These are phyloP conservation scores for Diaporthe aspalathi DNA, from an alignment of 2,329 filamentous ascomycete genomes.

Conservation along the genomic window DNA sequence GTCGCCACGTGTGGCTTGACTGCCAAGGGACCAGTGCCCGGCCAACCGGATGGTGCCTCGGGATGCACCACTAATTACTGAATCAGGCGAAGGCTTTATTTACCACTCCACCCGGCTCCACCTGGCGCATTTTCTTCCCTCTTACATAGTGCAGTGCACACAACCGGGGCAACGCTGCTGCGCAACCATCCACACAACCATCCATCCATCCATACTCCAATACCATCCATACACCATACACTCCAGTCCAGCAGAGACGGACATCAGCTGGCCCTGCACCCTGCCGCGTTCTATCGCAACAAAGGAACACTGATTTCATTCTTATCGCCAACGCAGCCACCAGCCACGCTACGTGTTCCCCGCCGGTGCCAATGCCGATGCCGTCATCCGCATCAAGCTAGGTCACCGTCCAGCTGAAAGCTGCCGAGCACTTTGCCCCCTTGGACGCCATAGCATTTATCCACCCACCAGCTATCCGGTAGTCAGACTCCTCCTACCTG, in stretches of 20 bases:
- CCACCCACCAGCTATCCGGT: not conserved
- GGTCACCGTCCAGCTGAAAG: conserved; percentile 17
- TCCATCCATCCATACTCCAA: not conserved
- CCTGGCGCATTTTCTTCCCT: conserved; percentile 16
- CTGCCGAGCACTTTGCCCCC: conserved; percentile 20
- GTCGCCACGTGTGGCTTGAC: conserved; percentile 17
- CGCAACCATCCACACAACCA: not conserved
- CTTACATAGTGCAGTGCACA: not conserved
- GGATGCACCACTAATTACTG: conserved; percentile 28
- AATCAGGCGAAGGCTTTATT: conserved; percentile 29
- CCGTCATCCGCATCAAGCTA: conserved; percentile 28
- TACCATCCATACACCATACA: not conserved
- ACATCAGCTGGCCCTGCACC: not conserved
- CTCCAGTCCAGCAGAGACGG: not conserved
- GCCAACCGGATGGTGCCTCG: conserved; percentile 15
- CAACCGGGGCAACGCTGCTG: not conserved
- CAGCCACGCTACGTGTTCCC: conserved; percentile 11
- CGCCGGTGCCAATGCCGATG: conserved; percentile 16
- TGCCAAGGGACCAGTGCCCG: conserved; percentile 17
- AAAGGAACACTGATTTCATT: conserved; percentile 22
- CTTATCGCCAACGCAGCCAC: conserved; percentile 14
- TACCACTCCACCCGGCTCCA: conserved; percentile 26
- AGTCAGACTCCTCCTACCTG: not conserved
- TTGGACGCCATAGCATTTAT: conserved; percentile 1
- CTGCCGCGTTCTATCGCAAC: not conserved